Evolutionary conservation across 2,329 filamentous ascomycete genomes (phyloP).

Genomic region (Trichophyton verrucosum): DNA sequence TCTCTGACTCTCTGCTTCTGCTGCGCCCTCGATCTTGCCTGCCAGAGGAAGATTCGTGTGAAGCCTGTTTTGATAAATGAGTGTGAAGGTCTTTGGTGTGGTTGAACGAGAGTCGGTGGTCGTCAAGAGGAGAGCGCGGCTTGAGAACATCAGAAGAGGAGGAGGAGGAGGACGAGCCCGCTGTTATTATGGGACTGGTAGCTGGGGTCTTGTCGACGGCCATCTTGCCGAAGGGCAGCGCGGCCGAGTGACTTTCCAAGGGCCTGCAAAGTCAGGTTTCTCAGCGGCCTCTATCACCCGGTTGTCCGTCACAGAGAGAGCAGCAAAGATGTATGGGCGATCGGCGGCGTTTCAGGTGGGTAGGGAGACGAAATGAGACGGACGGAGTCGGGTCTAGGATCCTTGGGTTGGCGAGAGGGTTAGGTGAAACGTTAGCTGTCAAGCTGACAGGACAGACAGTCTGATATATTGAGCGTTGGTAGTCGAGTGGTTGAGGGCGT

Average conservation of each 20-base stretch:
- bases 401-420: background rate
- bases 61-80: background rate
- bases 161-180: background rate
- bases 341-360: slow-evolving; percentile 1
- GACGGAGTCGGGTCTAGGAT: background rate
- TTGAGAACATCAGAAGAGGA: background rate
- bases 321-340: background rate
- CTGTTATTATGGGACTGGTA: slow-evolving; percentile 1
- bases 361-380: slow-evolving; percentile 1
- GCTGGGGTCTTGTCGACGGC: background rate
- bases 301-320: background rate
- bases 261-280: background rate
- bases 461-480: background rate
- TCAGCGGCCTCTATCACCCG: background rate
- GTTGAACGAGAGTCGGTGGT: slow-evolving; percentile 2
- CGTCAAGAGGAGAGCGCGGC: slow-evolving; percentile 1
- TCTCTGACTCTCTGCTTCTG: slow-evolving; percentile 2
- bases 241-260: background rate
- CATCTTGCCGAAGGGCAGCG: background rate
- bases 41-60: background rate
- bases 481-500: background rate
- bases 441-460: background rate
- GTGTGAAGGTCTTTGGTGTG: background rate
- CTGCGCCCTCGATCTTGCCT: background rate
- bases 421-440: background rate